phyloP scores from a whole-genome alignment of 108 stramenopile genomes.

The Cylindrotheca closterium region DNA sequence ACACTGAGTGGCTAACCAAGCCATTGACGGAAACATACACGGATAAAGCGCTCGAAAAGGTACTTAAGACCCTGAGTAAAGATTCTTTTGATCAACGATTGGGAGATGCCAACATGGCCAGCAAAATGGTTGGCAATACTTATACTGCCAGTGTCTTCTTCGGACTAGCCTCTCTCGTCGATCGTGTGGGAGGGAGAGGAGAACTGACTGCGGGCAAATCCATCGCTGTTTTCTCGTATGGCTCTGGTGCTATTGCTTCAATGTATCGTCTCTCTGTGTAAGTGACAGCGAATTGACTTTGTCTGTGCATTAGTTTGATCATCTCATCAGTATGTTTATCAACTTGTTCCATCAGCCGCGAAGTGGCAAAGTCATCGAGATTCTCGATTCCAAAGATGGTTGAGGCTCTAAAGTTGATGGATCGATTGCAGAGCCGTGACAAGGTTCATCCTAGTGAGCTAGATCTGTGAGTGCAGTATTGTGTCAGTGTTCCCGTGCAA shows the following conservation, averaged over 20 bases:
- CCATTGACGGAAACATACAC: constrained; percentile 88
- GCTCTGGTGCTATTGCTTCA: constrained; percentile 89
- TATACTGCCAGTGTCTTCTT: constrained; percentile 96
- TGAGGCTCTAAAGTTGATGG: constrained; percentile 59
- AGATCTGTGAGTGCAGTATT: constrained; percentile 36
- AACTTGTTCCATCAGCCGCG: constrained; percentile 16
- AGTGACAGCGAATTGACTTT: constrained; percentile 11
- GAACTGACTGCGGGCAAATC: constrained; percentile 71
- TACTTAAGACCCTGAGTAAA: constrained; percentile 58
- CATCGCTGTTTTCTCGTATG: constrained; percentile 82
- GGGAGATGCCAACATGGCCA: constrained; percentile 68
- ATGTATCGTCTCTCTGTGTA: constrained; percentile 89
- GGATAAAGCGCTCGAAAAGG: constrained; percentile 64
- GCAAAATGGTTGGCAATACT: constrained; percentile 92
- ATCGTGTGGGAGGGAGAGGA: constrained; percentile 62
- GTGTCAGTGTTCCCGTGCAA: no score
- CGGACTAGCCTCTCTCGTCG: constrained; percentile 85
- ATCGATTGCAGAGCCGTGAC: constrained; percentile 80
- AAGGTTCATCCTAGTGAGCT: constrained; percentile 86
- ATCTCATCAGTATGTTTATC: constrained; percentile 10
- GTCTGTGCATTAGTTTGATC: not conserved
- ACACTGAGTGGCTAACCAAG: constrained; percentile 51
- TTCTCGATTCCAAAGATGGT: constrained; percentile 87
- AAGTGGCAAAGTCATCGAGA: constrained; percentile 17
- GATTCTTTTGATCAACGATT: constrained; percentile 49